Conservation (phyloP, 768 basidiomycete species). For the Chalciporus chontae region DNA sequence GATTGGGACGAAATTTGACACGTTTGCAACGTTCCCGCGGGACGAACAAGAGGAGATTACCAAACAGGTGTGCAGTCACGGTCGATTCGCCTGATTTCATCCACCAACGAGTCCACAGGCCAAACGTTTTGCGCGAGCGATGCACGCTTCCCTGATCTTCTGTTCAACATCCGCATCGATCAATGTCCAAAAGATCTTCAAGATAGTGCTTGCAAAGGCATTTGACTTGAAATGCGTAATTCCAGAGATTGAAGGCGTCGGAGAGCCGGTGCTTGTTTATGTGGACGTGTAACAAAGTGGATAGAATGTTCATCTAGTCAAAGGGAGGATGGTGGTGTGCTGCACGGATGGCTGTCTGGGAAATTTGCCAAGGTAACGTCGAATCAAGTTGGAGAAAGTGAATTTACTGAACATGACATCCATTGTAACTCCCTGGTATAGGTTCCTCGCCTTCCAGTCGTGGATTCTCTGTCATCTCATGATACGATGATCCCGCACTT, state of each 20-base stretch:
- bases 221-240: constrained; percentile 99
- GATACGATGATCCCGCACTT: constrained; percentile 15
- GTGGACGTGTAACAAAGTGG: constrained; percentile 54
- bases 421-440: constrained; percentile 16
- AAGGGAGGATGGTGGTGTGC: constrained; percentile 15
- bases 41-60: constrained; percentile 99
- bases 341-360: constrained; percentile 10
- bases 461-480: constrained; percentile 17
- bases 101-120: constrained; percentile 49
- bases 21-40: constrained; percentile 90
- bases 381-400: constrained; percentile 18
- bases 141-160: constrained; percentile 99
- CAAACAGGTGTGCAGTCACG: constrained; percentile 67
- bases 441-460: constrained; percentile 10
- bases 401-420: constrained; percentile 18
- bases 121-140: constrained; percentile 96
- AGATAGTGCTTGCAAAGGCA: constrained; percentile 94
- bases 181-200: constrained; percentile 99
- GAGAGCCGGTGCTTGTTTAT: constrained; percentile 93
- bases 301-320: constrained; percentile 21
- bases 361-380: constrained; percentile 28
- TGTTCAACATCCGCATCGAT: constrained; percentile 98
- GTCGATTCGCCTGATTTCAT: constrained; percentile 4
- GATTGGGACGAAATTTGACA: constrained; percentile 98
- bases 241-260: constrained; percentile 95